These are phyloP conservation scores for Vachellia pachyceras DNA, from an alignment of 306 rosid genomes.

Conservation along the genomic window DNA sequence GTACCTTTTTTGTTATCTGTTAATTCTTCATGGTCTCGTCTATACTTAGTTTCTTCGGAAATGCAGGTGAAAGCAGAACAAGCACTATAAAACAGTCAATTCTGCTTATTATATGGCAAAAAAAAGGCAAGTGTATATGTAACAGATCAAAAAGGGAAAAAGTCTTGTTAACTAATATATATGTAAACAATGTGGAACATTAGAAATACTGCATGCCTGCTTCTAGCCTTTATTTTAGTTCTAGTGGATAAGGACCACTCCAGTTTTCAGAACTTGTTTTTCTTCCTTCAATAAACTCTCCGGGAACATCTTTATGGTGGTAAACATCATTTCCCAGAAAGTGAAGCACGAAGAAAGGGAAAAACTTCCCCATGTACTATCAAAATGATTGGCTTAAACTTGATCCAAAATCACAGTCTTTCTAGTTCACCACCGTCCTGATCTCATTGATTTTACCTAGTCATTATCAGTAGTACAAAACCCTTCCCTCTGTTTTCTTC, in stretches of 20 bases:
- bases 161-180: background rate
- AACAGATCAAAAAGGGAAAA: background rate
- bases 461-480: slow-evolving; percentile 63
- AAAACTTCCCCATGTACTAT: slow-evolving; percentile 5
- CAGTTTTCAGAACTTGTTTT: background rate
- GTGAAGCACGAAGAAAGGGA: background rate
- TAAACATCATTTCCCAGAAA: slow-evolving; percentile 4
- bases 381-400: slow-evolving; percentile 22
- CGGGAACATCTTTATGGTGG: slow-evolving; percentile 11
- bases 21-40: background rate
- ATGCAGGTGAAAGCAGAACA: background rate
- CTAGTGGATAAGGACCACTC: slow-evolving; percentile 10
- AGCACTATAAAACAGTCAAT: background rate
- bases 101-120: background rate
- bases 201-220: slow-evolving; percentile 11
- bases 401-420: slow-evolving; percentile 28
- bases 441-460: slow-evolving; percentile 31
- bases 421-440: slow-evolving; percentile 11
- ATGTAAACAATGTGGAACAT: background rate
- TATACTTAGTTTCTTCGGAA: background rate
- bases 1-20: background rate
- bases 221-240: slow-evolving; percentile 3
- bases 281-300: background rate
- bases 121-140: background rate
- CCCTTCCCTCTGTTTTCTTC: slow-evolving; percentile 60